phyloP scores from a whole-genome alignment of 139 green algal species.

The Zygnema cylindricum region DNA sequence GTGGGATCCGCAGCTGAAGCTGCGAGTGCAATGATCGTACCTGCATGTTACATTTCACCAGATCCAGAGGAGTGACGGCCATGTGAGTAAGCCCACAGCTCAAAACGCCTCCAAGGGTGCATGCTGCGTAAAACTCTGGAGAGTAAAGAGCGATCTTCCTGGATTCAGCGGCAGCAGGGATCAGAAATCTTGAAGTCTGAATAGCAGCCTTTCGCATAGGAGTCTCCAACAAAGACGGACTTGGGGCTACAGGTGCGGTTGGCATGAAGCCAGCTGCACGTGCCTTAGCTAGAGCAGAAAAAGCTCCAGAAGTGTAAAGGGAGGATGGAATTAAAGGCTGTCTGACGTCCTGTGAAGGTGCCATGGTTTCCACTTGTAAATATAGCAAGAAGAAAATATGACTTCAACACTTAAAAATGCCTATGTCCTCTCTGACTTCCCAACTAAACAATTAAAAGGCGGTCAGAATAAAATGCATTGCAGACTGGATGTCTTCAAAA shows the following conservation, averaged over 20 bases:
- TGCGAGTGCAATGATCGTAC: slow-evolving; percentile 35
- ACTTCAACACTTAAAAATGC: no score
- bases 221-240: not conserved
- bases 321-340: not conserved
- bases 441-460: no score
- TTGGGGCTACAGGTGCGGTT: not conserved
- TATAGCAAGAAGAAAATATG: no score
- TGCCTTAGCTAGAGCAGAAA: not conserved
- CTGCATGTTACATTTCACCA: slow-evolving; percentile 74
- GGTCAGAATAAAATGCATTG: no score
- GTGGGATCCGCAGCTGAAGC: no score
- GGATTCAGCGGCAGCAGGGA: slow-evolving; percentile 28
- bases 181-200: slow-evolving; percentile 26
- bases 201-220: not conserved
- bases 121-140: slow-evolving; percentile 80
- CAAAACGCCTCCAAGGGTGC: slow-evolving; percentile 76
- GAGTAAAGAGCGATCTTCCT: slow-evolving; percentile 76
- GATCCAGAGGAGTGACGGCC: slow-evolving; percentile 68
- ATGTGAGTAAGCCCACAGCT: slow-evolving; percentile 71
- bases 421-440: no score
- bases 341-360: not conserved
- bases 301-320: not conserved
- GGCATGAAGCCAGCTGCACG: not conserved
- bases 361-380: not conserved
- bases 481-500: no score